Evolutionary conservation across 106 monocot genomes (phyloP).

Genomic region (Dendrobium catenatum): DNA sequence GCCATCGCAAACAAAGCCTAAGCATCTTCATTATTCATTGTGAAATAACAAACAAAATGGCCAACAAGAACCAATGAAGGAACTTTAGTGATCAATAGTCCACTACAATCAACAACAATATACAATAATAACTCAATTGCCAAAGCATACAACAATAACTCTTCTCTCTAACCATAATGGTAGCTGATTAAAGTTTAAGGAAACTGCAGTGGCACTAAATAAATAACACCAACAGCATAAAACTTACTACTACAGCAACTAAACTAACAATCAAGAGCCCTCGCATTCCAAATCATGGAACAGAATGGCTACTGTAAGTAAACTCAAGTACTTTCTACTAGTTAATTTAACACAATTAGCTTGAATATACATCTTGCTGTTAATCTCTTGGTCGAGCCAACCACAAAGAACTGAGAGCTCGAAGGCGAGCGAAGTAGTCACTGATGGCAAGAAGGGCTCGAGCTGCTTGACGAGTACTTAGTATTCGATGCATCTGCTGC

Average conservation of each 20-base stretch:
- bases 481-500: conserved; percentile 80
- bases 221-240: neutral
- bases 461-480: conserved; percentile 74
- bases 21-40: too few relatives aligned
- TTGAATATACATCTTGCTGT: neutral
- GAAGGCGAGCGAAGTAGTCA: conserved; percentile 71
- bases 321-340: neutral
- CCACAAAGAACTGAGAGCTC: conserved; percentile 86
- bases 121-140: too few relatives aligned
- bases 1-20: too few relatives aligned
- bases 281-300: too few relatives aligned
- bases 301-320: neutral
- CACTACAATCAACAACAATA: too few relatives aligned
- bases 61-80: too few relatives aligned
- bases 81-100: too few relatives aligned
- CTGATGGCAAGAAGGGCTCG: conserved; percentile 75
- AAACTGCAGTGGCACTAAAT: neutral
- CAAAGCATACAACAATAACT: neutral
- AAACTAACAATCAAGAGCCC: too few relatives aligned
- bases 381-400: conserved; percentile 69
- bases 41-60: too few relatives aligned
- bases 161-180: neutral
- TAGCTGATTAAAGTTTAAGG: neutral
- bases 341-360: neutral
- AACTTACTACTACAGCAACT: neutral